Conservation (phyloP, 331 rosid species). For the Rhamnella rubrinervis region DNA sequence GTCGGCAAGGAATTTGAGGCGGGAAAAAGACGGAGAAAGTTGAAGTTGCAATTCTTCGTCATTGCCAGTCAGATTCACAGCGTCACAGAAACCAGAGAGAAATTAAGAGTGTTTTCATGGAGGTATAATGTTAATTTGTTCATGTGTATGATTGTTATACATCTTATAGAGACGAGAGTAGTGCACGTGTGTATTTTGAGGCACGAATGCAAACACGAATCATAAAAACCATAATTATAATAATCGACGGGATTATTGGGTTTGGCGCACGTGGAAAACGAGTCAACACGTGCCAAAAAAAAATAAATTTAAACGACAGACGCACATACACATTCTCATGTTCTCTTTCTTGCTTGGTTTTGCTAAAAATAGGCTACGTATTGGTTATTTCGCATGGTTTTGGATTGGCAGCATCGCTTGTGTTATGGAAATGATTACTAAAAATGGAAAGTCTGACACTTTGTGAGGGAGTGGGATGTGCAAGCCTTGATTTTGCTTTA, state of each 20-base stretch:
- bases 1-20: background rate
- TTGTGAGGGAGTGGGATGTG: conserved; percentile 4
- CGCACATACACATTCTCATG: too few species aligned
- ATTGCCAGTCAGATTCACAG: background rate
- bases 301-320: too few species aligned
- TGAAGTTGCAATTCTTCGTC: conserved; percentile 1
- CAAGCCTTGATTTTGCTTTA: background rate
- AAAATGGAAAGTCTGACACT: background rate
- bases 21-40: background rate
- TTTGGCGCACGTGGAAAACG: conserved; percentile 25
- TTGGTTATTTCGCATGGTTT: background rate
- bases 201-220: too few species aligned
- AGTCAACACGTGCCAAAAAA: conserved; percentile 1
- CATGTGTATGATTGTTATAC: too few species aligned
- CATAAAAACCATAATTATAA: too few species aligned
- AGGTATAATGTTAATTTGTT: too few species aligned
- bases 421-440: conserved; percentile 1
- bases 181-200: too few species aligned
- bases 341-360: too few species aligned
- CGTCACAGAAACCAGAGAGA: background rate
- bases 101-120: background rate
- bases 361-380: too few species aligned
- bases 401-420: background rate
- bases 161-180: too few species aligned
- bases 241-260: background rate